Evolutionary conservation across 768 basidiomycete genomes (phyloP).

Genomic region (Atractiella rhizophila): DNA sequence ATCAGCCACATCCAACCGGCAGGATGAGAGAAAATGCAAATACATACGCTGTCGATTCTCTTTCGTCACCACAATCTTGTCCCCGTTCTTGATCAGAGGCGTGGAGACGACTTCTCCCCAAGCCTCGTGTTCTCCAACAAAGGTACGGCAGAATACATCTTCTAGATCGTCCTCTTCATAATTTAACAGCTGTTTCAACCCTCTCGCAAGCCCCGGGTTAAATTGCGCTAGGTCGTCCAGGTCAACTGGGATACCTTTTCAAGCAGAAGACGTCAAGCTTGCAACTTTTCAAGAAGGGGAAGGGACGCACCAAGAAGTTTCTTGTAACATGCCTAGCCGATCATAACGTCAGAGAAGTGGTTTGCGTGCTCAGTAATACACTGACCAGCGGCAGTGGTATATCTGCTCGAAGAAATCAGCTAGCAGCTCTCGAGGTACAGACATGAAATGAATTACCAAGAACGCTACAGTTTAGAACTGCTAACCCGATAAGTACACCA

Average conservation of each 20-base stretch:
- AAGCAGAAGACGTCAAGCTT: too few species aligned
- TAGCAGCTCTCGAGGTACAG: too few species aligned
- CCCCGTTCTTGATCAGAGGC: conserved; percentile 40
- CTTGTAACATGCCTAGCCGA: conserved; percentile 67
- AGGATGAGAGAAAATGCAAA: too few species aligned
- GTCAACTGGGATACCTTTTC: too few species aligned
- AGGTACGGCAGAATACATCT: conserved; percentile 9
- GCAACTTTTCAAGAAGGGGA: too few species aligned
- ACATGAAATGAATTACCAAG: too few species aligned
- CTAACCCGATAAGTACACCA: conserved; percentile 49
- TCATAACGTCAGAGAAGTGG: too few species aligned
- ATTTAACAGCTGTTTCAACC: conserved; percentile 53
- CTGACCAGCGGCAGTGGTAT: too few species aligned
- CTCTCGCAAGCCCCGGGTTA: conserved; percentile 41
- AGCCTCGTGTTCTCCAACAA: conserved; percentile 10
- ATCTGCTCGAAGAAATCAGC: too few species aligned
- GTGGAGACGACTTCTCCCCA: conserved; percentile 46
- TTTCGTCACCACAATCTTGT: conserved; percentile 33
- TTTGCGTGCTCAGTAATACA: too few species aligned
- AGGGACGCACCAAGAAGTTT: conserved; percentile 41
- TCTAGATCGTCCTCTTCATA: conserved; percentile 47
- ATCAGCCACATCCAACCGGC: too few species aligned
- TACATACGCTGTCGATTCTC: too few species aligned
- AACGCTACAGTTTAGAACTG: conserved; percentile 52
- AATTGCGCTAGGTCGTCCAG: conserved; percentile 44